A percentile compares a stretch with the other conserved stretches of the same genome.
Evolutionary conservation across 306 rosid species (phyloP).

Genomic region (Pterocarpus santalinus): DNA sequence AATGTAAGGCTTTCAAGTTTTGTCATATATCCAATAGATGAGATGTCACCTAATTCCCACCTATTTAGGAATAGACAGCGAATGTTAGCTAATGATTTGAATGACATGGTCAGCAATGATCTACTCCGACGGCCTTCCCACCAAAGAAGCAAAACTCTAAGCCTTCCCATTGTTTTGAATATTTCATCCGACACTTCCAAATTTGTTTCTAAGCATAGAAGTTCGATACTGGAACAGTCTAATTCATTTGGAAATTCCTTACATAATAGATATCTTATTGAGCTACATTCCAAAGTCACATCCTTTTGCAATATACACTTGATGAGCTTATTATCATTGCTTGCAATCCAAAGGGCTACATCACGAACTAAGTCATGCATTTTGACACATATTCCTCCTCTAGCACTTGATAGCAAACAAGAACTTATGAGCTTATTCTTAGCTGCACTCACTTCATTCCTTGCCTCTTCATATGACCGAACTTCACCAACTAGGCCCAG

Average conservation of each 20-base stretch:
- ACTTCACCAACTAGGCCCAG: background rate
- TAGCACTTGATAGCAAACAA: background rate
- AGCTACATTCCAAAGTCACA: background rate
- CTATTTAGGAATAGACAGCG: background rate
- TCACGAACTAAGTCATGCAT: constrained; percentile 34
- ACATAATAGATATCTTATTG: background rate
- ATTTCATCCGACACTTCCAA: background rate
- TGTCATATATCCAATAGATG: background rate
- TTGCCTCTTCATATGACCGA: background rate
- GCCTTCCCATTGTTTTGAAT: background rate
- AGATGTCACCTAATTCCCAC: constrained; percentile 1
- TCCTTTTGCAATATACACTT: background rate
- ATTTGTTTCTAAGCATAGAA: background rate
- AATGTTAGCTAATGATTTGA: constrained; percentile 1
- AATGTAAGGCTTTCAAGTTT: constrained; percentile 29
- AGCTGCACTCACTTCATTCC: background rate
- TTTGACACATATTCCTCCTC: background rate
- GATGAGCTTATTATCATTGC: background rate
- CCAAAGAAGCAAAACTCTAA: background rate
- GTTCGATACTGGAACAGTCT: background rate
- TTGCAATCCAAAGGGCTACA: background rate
- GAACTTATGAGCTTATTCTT: background rate
- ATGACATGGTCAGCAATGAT: background rate
- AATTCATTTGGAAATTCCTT: background rate
- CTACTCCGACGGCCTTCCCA: background rate